Percentiles rank a stretch among this genome's conserved stretches.
These are phyloP conservation scores for Globisporangium lucens DNA, from an alignment of 352 stramenopile genomes.

Conservation along the genomic window DNA sequence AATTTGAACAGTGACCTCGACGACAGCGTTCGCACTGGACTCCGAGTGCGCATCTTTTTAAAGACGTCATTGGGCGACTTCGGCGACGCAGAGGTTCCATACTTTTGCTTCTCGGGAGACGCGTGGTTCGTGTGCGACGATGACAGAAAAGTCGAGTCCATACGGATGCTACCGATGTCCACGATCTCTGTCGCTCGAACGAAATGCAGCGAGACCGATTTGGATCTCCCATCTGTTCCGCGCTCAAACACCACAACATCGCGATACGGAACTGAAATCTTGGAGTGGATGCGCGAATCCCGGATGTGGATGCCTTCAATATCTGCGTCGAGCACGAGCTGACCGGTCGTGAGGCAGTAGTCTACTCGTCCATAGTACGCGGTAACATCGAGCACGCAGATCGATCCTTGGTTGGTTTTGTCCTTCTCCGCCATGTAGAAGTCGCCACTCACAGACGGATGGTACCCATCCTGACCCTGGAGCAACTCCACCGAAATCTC, in stretches of 20 bases:
- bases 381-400: constrained; percentile 58
- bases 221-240: constrained; percentile 30
- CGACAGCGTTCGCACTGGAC: constrained; percentile 30
- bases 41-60: constrained; percentile 12
- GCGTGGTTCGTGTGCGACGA: constrained; percentile 7
- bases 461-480: constrained; percentile 71
- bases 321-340: constrained; percentile 45
- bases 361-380: constrained; percentile 39
- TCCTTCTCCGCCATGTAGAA: constrained; percentile 67
- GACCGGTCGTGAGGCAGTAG: constrained; percentile 52
- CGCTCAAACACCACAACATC: constrained; percentile 74
- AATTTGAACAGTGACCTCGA: constrained; percentile 33
- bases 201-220: constrained; percentile 66
- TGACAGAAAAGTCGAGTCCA: constrained; percentile 38
- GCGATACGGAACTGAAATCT: constrained; percentile 60
- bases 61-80: constrained; percentile 11
- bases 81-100: neutral
- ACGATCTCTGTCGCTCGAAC: constrained; percentile 40
- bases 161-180: constrained; percentile 36
- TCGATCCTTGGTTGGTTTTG: constrained; percentile 68
- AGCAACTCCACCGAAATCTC: constrained; percentile 82
- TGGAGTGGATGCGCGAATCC: constrained; percentile 56
- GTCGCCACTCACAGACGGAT: constrained; percentile 71
- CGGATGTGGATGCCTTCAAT: constrained; percentile 61
- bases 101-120: neutral